A percentile compares a stretch with the other conserved stretches of the same genome.
These are phyloP conservation scores for Periglandula ipomoeae DNA, from an alignment of 2,329 filamentous ascomycete genomes.

Conservation along the genomic window DNA sequence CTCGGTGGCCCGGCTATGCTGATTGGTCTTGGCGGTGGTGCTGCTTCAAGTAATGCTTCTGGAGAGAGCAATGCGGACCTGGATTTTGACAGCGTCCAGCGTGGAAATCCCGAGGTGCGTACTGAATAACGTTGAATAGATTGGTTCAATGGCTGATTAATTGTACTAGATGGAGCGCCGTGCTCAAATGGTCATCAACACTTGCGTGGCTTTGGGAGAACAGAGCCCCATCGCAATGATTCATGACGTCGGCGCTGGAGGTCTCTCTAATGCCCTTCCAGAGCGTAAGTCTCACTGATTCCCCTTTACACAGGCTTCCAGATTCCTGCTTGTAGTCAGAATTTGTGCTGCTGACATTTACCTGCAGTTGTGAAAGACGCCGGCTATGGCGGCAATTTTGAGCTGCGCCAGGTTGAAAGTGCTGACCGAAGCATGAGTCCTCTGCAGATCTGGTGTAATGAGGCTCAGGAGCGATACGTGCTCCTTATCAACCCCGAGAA, in stretches of 20 bases:
- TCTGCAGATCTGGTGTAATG: slow-evolving; percentile 95
- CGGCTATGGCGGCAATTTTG: slow-evolving; percentile 81
- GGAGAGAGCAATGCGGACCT: slow-evolving; percentile 84
- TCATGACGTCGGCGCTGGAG: slow-evolving; percentile 93
- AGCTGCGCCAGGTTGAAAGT: slow-evolving; percentile 88
- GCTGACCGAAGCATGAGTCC: slow-evolving; percentile 89
- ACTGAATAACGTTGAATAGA: too few relatives aligned
- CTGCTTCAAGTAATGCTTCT: slow-evolving; percentile 83
- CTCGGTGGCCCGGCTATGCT: slow-evolving; percentile 96
- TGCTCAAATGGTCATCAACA: slow-evolving; percentile 97
- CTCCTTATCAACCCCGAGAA: slow-evolving; percentile 74
- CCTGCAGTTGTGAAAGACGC: slow-evolving; percentile 72
- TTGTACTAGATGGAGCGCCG: slow-evolving; percentile 66
- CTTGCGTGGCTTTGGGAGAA: slow-evolving; percentile 74
- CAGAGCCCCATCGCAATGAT: slow-evolving; percentile 93
- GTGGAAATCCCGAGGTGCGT: slow-evolving; percentile 73
- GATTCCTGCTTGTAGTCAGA: not conserved
- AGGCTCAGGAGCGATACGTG: slow-evolving; percentile 94
- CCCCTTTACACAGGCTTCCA: not conserved
- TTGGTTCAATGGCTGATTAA: not conserved
- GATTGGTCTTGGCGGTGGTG: slow-evolving; percentile 90
- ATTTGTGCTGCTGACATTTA: not conserved
- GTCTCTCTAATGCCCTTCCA: slow-evolving; percentile 64
- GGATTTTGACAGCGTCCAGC: slow-evolving; percentile 94
- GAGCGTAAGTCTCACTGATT: slow-evolving; percentile 38